Percentiles rank a stretch among this genome's conserved stretches.
These are phyloP conservation scores for Catenaria anguillulae DNA, from an alignment of 371 early-diverging fungal genomes.

Conservation along the genomic window DNA sequence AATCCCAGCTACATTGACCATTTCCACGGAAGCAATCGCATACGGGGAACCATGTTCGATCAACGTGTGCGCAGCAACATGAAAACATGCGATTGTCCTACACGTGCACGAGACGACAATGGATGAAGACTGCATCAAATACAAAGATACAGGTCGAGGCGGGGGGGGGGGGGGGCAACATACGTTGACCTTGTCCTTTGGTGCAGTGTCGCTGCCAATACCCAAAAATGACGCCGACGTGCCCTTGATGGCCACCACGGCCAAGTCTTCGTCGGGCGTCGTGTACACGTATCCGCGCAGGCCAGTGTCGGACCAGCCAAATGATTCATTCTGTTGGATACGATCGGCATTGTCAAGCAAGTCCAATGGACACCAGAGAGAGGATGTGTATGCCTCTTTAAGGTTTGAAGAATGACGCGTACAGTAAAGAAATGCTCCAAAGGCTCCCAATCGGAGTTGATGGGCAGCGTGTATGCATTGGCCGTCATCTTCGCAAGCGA, in stretches of 20 bases:
- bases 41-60: constrained; percentile 62
- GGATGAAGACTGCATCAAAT: constrained; percentile 2
- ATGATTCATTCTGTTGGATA: constrained; percentile 52
- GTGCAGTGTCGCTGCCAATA: constrained; percentile 61
- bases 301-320: constrained; percentile 78
- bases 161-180: constrained; percentile 2
- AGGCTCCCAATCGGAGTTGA: constrained; percentile 1
- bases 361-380: constrained; percentile 1
- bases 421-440: neutral
- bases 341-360: too few relatives aligned
- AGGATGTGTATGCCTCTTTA: neutral
- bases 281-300: constrained; percentile 83
- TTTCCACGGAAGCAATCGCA: constrained; percentile 59
- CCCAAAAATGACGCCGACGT: constrained; percentile 60
- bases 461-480: constrained; percentile 50
- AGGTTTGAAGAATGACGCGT: neutral
- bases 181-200: constrained; percentile 69
- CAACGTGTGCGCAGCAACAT: constrained; percentile 92
- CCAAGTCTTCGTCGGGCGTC: constrained; percentile 40
- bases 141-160: neutral
- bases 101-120: neutral
- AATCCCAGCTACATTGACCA: constrained; percentile 39
- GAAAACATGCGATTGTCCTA: constrained; percentile 88
- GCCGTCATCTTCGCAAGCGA: constrained; percentile 58
- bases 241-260: constrained; percentile 81